phyloP scores from a whole-genome alignment of 2,329 filamentous ascomycete genomes.

The Talaromyces marneffei region DNA sequence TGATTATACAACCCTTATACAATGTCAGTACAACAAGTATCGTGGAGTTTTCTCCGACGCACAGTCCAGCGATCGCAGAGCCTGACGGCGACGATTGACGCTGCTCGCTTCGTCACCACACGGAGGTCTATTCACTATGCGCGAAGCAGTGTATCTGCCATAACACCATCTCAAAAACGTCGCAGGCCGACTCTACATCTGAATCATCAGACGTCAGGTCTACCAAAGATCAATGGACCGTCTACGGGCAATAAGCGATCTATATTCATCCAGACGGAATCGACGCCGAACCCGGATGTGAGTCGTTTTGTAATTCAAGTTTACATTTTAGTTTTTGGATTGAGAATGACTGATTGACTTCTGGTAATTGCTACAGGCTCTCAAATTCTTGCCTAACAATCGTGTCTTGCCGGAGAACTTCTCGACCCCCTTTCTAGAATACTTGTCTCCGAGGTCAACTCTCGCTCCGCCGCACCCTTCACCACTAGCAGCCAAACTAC shows the following conservation, averaged over 20 bases:
- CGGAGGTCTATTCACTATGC: constrained; percentile 22
- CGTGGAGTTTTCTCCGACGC: constrained; percentile 29
- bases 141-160: constrained; percentile 39
- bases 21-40: constrained; percentile 30
- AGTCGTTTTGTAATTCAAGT: constrained; percentile 18
- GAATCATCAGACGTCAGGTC: constrained; percentile 34
- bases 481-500: constrained; percentile 79
- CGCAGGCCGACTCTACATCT: constrained; percentile 43
- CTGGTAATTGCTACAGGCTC: constrained; percentile 42
- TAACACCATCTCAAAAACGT: constrained; percentile 44
- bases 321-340: background rate
- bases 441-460: constrained; percentile 80
- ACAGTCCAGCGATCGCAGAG: constrained; percentile 23
- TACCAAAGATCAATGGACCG: constrained; percentile 34
- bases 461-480: constrained; percentile 85
- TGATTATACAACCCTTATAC: constrained; percentile 4
- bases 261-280: constrained; percentile 97
- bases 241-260: constrained; percentile 53
- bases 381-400: constrained; percentile 94
- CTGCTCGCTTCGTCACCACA: constrained; percentile 22
- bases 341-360: background rate
- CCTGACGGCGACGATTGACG: constrained; percentile 17
- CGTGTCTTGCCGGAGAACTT: constrained; percentile 71
- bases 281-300: constrained; percentile 87
- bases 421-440: constrained; percentile 77